Percentiles rank a stretch among this genome's conserved stretches.
These are phyloP conservation scores for Centrapalus pauciflorus DNA, from an alignment of 129 eudicot species.

Conservation along the genomic window DNA sequence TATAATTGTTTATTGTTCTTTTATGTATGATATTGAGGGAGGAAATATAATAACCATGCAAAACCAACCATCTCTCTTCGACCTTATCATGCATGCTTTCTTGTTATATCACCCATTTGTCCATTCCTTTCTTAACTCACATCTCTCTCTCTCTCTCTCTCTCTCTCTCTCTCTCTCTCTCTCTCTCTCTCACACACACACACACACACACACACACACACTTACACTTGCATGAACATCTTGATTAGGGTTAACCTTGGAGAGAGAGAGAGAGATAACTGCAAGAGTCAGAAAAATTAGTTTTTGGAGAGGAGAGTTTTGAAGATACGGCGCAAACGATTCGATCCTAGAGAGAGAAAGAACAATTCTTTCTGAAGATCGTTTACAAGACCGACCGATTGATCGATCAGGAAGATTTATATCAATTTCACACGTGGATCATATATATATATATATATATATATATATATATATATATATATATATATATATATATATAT, in stretches of 20 bases:
- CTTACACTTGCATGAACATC: background rate
- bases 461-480: too few relatives aligned
- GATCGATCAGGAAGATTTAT: too few relatives aligned
- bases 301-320: background rate
- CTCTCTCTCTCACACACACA: background rate
- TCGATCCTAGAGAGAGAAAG: background rate
- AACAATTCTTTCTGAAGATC: too few relatives aligned
- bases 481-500: too few relatives aligned
- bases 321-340: too few relatives aligned
- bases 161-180: constrained; percentile 5
- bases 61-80: constrained; percentile 12
- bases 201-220: background rate
- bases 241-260: background rate
- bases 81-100: constrained; percentile 32
- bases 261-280: background rate
- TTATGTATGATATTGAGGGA: background rate
- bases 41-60: constrained; percentile 11
- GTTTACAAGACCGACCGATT: too few relatives aligned
- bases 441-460: too few relatives aligned
- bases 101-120: constrained; percentile 31
- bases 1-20: background rate
- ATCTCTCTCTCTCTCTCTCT: constrained; percentile 2
- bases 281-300: too few relatives aligned
- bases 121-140: constrained; percentile 5
- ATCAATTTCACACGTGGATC: too few relatives aligned